Evolutionary conservation across 208 protist genomes (phyloP), one percentile per base, ranked within the genome.

Genomic region (Trypanosoma melophagium): DNA sequence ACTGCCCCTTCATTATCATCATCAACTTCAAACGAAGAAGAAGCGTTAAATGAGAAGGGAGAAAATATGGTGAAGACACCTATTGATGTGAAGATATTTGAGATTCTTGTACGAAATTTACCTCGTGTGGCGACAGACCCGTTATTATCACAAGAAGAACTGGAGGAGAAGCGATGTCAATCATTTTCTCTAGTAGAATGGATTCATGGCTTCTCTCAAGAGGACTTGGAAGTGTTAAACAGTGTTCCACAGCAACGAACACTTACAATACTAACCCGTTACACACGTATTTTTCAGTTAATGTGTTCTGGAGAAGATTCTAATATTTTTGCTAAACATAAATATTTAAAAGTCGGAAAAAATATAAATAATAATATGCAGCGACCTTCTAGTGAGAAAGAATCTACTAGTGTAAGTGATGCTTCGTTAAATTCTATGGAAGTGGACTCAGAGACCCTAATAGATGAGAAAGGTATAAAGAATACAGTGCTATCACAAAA

Each of bases 241-340:
- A 70, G 55, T 57, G 72, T 86, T 13, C 74, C 78, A 9, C 79
- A 92, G 57, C 56, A 67, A 4, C 60, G 54, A 1, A 69, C 91
- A 0, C 25, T 96, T 41, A 62, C 60, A 17, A 41, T 93, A 14
- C 47, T 96, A 8, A 68, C 56, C 4, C 71, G 77, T 4, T 91
- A 92, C 60, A 44, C 72, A 3, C 73, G 79, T 21, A 79, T 96
- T 12, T 94, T 96, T 76, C 90, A 96, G 68, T 76, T 96, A 10
- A 56, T 88, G 50, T 83, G 77, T 45, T 60, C 80, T 24, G 79
- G 70, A 12, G 77, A 80, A n/a, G 85, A 92, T 54, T 31, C 62
- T 22, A 80, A 76, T 19, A 25, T 93, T 0, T 92, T 83, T 60
- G 66, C 77, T 14, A 76, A 77, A 21, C 56, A 69, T 1, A 25